A percentile compares a stretch with the other conserved stretches of the same genome.
Evolutionary conservation across 257 asterid species (phyloP).

Genomic region (Verbena officinalis): DNA sequence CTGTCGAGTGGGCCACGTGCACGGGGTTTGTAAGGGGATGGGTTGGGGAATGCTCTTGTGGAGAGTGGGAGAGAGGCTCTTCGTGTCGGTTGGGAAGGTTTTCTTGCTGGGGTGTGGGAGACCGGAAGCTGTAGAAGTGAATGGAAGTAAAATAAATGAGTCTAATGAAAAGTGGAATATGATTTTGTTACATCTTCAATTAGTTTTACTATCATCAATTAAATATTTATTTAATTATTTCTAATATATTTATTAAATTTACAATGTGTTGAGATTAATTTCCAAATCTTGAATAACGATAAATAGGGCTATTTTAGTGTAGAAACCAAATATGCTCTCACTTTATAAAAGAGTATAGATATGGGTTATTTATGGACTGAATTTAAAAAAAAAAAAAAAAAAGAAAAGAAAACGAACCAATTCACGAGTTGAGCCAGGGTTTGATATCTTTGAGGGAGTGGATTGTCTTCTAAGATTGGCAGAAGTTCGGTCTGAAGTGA

Average conservation of each 20-base stretch:
- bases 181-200: too few species aligned
- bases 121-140: slow-evolving; percentile 86
- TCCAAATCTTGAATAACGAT: too few species aligned
- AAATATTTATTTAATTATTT: too few species aligned
- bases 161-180: too few species aligned
- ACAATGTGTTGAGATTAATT: too few species aligned
- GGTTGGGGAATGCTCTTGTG: slow-evolving; percentile 35
- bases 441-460: slow-evolving; percentile 64
- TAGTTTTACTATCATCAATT: too few species aligned
- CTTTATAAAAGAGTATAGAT: not conserved
- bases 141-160: too few species aligned
- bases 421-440: slow-evolving; percentile 92
- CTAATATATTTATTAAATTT: too few species aligned
- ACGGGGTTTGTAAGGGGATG: slow-evolving; percentile 44
- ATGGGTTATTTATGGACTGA: not conserved
- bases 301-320: too few species aligned
- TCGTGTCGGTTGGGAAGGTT: slow-evolving; percentile 53
- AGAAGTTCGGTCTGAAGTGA: slow-evolving; percentile 42
- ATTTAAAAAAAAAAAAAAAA: slow-evolving; percentile 7
- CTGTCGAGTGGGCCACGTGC: slow-evolving; percentile 45
- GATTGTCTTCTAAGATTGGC: slow-evolving; percentile 57
- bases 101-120: slow-evolving; percentile 71
- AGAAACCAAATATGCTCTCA: too few species aligned
- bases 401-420: slow-evolving; percentile 52
- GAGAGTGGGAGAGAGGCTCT: slow-evolving; percentile 83